Conservation (phyloP, 106 monocot species). For the Posidonia australis region DNA sequence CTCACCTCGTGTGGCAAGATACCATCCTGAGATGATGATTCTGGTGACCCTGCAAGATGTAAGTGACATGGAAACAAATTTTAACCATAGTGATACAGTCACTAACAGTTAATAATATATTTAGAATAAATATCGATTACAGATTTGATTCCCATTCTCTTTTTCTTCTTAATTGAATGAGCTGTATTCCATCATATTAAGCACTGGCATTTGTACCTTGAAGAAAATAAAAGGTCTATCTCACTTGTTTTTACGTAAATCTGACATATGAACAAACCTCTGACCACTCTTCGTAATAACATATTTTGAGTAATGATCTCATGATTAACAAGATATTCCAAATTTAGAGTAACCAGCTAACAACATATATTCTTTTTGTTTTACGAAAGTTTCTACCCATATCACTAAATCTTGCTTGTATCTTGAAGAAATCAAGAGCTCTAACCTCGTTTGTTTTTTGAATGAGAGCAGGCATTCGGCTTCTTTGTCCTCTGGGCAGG, state of each 20-base stretch:
- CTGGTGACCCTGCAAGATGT: conserved; percentile 15
- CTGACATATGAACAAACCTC: too few relatives aligned
- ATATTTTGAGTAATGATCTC: too few relatives aligned
- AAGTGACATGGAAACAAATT: not conserved
- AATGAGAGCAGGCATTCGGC: conserved; percentile 16
- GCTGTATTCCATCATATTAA: not conserved
- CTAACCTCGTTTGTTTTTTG: conserved; percentile 49
- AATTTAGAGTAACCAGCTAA: too few relatives aligned
- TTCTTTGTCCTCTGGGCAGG: conserved; percentile 35
- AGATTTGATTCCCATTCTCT: not conserved
- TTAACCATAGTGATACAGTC: not conserved
- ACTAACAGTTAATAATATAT: not conserved
- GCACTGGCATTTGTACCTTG: too few relatives aligned
- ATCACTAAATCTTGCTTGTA: not conserved
- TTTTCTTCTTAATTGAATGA: not conserved
- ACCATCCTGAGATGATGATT: conserved; percentile 17
- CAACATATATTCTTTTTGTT: too few relatives aligned
- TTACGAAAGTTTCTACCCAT: too few relatives aligned
- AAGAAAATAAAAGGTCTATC: too few relatives aligned
- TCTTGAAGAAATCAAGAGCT: not conserved
- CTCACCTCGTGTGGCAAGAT: conserved; percentile 11
- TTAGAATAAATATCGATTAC: not conserved
- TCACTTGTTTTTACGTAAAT: too few relatives aligned
- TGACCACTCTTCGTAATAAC: too few relatives aligned
- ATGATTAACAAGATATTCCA: too few relatives aligned